Evolutionary conservation across 345 rosid genomes (phyloP), one percentile per base, ranked within the genome.

Genomic region (Brassica carinata): DNA sequence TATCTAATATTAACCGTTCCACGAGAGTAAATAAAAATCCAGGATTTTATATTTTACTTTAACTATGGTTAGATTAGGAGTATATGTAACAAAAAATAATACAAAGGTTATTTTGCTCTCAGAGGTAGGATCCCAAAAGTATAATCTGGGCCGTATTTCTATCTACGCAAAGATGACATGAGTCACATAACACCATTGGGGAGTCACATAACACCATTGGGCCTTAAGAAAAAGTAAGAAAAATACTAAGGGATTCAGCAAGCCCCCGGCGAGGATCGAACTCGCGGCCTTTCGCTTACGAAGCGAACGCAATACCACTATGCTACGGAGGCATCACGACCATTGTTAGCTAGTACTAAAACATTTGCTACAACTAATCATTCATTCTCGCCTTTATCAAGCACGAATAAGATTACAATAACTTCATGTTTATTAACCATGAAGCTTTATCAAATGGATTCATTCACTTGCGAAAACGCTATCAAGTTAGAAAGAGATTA

Each of bases 231-330:
- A 29, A 30, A 23, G 4, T 40, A 40, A 40, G 0, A 40, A 40
- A 40, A 40, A 9, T 0, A 0, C 48, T 40, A 2, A 1, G 36
- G 36, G 36, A 36, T 36, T 36, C 40, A 2, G 26, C 26, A 18
- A 87, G 91, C 91, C 88, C 87, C 82, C 89, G 85, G 89, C 88
- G 93, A 91, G 90, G 88, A 92, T 95, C 97, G 97, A 95, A 89
- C 97, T 95, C 98, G 88, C 94, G 99, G 86, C 96, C 99, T 91
- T 91, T 95, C 97, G 94, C 98, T 95, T 95, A 95, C 97, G 96
- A 93, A 93, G 98, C 94, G 97, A 95, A 95, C 97, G 94, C 99
- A 93, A 92, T 91, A 87, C 99, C 99, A 95, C 98, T 91, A 91
- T 95, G 98, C 97, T 91, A 91, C 90, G 86, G 87, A 90, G 89